phyloP scores from a whole-genome alignment of 1,284 basidiomycete genomes.

The Ustilago trichophora region DNA sequence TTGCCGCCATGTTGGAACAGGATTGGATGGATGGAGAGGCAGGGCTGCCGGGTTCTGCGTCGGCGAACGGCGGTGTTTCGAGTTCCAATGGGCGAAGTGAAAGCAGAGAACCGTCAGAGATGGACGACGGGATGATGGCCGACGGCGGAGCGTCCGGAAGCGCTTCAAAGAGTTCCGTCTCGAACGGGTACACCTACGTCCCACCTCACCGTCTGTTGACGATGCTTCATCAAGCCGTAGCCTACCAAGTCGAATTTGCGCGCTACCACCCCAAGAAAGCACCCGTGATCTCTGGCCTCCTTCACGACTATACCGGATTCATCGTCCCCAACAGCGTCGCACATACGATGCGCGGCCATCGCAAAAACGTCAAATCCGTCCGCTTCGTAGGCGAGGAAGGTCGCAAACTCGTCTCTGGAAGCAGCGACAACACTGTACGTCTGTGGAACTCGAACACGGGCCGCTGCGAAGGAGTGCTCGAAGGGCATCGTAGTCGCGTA shows the following conservation, averaged over 20 bases:
- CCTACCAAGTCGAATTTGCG: conserved; percentile 68
- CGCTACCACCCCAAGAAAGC: conserved; percentile 64
- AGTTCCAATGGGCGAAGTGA: conserved; percentile 1
- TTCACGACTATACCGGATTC: conserved; percentile 58
- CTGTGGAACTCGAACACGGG: conserved; percentile 61
- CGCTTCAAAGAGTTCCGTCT: conserved; percentile 2
- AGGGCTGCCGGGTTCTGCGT: conserved; percentile 29
- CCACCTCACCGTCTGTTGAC: conserved; percentile 68
- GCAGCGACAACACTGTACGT: conserved; percentile 64
- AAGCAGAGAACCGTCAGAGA: conserved; percentile 15
- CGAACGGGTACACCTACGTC: conserved; percentile 57
- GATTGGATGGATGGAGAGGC: conserved; percentile 55
- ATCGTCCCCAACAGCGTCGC: conserved; percentile 56
- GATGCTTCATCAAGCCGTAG: conserved; percentile 69
- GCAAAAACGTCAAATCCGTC: conserved; percentile 69
- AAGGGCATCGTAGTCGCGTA: conserved; percentile 68
- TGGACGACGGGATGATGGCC: conserved; percentile 31
- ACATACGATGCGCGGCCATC: conserved; percentile 66
- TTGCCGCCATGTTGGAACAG: conserved; percentile 58
- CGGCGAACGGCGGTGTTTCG: background rate
- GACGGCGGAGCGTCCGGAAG: conserved; percentile 10
- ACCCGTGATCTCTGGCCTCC: conserved; percentile 60
- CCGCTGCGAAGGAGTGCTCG: conserved; percentile 54
- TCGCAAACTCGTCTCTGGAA: conserved; percentile 67
- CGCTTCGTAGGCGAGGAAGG: conserved; percentile 67